These are phyloP conservation scores for Globisporangium carolinianum DNA, from an alignment of 352 stramenopile genomes.

Conservation along the genomic window DNA sequence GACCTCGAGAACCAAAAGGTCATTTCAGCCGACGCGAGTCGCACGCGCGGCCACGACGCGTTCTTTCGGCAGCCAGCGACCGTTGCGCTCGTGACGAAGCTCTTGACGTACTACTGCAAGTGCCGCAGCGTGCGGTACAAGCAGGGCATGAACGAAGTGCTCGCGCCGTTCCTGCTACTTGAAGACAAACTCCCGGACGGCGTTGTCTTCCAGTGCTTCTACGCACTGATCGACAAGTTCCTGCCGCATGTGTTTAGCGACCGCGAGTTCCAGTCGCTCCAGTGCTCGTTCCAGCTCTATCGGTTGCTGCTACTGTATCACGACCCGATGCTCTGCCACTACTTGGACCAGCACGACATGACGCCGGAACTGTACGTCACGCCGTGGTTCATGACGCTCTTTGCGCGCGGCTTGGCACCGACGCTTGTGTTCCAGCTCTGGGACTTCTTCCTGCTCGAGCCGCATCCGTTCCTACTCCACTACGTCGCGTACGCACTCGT, in stretches of 20 bases:
- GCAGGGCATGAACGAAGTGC: conserved; percentile 93
- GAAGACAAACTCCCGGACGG: conserved; percentile 43
- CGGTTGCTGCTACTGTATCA: conserved; percentile 90
- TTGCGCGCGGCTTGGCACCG: conserved; percentile 72
- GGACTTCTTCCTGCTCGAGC: conserved; percentile 89
- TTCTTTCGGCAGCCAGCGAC: conserved; percentile 72
- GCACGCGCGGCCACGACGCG: conserved; percentile 77
- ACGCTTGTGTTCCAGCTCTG: conserved; percentile 81
- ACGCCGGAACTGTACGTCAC: conserved; percentile 91
- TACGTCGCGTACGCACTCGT: conserved; percentile 87
- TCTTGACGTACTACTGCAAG: conserved; percentile 93
- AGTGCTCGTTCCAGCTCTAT: conserved; percentile 91
- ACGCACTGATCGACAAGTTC: conserved; percentile 86
- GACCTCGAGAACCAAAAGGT: conserved; percentile 89
- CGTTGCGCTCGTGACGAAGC: conserved; percentile 63
- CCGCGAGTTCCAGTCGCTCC: conserved; percentile 86
- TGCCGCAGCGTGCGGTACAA: conserved; percentile 87
- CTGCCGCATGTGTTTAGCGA: conserved; percentile 86
- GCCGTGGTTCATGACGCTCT: conserved; percentile 93
- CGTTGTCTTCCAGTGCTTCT: conserved; percentile 84
- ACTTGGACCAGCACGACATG: conserved; percentile 88
- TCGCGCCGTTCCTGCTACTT: conserved; percentile 88
- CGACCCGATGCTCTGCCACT: conserved; percentile 83
- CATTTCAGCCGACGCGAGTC: conserved; percentile 79
- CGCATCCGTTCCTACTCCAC: conserved; percentile 85